Evolutionary conservation across 1,284 basidiomycete species (phyloP).

Genomic region (Puccinia novopanici): DNA sequence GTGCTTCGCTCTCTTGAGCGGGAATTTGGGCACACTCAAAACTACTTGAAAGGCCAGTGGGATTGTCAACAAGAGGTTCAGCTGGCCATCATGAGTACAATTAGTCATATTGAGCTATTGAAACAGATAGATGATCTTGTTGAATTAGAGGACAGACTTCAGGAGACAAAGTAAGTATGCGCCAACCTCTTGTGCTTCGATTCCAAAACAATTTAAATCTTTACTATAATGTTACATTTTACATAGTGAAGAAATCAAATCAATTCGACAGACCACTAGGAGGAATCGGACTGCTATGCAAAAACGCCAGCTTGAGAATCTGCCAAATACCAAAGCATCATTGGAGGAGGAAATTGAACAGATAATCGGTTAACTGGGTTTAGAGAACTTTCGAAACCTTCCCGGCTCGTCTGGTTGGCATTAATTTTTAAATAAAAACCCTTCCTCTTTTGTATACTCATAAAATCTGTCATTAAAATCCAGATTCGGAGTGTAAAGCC

Average conservation of each 20-base stretch:
- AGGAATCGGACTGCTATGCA: background rate
- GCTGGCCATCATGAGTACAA: background rate
- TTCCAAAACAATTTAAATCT: background rate
- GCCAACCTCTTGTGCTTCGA: background rate
- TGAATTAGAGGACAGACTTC: background rate
- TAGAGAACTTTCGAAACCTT: background rate
- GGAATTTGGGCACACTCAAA: background rate
- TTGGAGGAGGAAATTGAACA: conserved; percentile 2
- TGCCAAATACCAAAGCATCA: background rate
- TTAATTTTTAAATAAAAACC: no score
- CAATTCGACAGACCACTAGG: background rate
- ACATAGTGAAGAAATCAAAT: background rate
- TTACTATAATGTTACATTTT: background rate
- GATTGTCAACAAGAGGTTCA: background rate
- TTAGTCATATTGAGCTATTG: background rate
- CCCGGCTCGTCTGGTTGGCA: background rate
- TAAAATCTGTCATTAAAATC: background rate
- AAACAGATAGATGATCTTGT: conserved; percentile 15
- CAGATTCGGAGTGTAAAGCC: conserved; percentile 11
- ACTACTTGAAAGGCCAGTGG: background rate
- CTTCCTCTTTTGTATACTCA: background rate
- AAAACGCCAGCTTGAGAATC: background rate
- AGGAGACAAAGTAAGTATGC: background rate
- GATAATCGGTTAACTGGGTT: background rate
- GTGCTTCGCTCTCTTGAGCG: background rate